Conservation (phyloP, 2,329 filamentous ascomycete species). For the Blastomyces silverae region DNA sequence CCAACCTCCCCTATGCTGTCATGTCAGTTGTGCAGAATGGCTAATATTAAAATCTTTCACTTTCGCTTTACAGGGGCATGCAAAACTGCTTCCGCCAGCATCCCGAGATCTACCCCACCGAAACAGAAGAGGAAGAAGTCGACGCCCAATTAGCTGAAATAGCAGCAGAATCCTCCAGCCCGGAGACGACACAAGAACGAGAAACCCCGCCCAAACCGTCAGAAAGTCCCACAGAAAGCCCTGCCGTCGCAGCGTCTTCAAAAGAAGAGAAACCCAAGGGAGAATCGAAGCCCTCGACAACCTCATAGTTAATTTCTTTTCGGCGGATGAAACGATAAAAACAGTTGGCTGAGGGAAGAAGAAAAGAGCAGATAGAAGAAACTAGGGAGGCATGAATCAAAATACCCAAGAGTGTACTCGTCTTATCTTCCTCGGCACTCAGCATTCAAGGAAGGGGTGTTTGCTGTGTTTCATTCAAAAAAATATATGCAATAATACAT, state of each 20-base stretch:
- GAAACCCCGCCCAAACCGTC: conserved; percentile 16
- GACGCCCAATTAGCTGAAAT: conserved; percentile 33
- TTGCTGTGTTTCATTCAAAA: background rate
- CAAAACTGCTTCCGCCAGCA: conserved; percentile 92
- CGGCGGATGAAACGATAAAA: background rate
- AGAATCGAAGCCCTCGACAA: background rate
- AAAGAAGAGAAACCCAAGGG: background rate
- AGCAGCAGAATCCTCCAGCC: conserved; percentile 22
- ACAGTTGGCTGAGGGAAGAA: background rate
- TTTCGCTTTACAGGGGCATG: conserved; percentile 64
- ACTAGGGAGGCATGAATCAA: background rate
- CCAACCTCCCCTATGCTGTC: no score
- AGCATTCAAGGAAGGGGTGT: background rate
- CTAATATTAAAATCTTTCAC: background rate
- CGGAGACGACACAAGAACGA: conserved; percentile 24
- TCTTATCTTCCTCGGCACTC: background rate
- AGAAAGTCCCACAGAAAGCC: conserved; percentile 24
- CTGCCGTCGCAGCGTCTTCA: background rate
- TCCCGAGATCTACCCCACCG: conserved; percentile 86
- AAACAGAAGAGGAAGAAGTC: conserved; percentile 64
- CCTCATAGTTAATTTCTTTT: background rate
- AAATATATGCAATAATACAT: background rate
- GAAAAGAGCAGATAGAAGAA: background rate
- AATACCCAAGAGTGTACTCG: background rate
- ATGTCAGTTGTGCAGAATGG: background rate